Base-by-base conservation (phyloP, 2,329 filamentous ascomycete genomes). In the Monosporascus sp. region DNA sequence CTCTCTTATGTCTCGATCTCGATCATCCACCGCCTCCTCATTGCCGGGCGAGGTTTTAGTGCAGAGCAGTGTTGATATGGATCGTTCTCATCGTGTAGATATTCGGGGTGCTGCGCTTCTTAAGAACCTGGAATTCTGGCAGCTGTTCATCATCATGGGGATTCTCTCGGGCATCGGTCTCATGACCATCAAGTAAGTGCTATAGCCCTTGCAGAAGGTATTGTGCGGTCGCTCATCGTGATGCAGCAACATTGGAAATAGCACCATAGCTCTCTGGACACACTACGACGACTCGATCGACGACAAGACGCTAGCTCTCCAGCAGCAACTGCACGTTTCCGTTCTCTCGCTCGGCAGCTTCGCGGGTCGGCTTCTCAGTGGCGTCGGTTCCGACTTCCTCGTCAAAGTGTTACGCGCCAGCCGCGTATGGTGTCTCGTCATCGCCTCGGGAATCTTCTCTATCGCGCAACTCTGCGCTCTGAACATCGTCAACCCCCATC, bases 151-250 rank as follows among this genome's bases (percentile, higher is more conserved):
- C 53, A 85, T 96, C 60, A 89, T 99, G 81, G 91, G 87, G 40
- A 81, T 97, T n/a, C 77, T 97, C 57, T 91, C 91, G 5, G 94
- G 94, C 50, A 88, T 97, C 63, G 94, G 94, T 11, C 75, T 99
- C 60, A 99, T 99, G 94, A 97, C 93, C 0, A 99, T 99, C 73
- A 99, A 99, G 91, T 96, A 78, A 71, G 88, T 76, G 24, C 37
- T 61, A 40, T 24, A 20, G 26, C 15, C 41, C 20, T 18, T 35
- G 18, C 11, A 24, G 17, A 24, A 47, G 41, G 15, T 3, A 5
- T 7, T 37, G 31, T 18, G 22, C 46, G n/a, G 20, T 38, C 26
- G 7, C 31, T 28, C 28, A 20, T 51, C 18, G 15, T 22, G 48
- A 11, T 43, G 22, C 61, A 96, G 91, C 74, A 99, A 99, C 64